Percentiles rank a stretch among this genome's conserved stretches.
Evolutionary conservation across 2,329 filamentous ascomycete species (phyloP).

Genomic region (Westerdykella aurantiaca): DNA sequence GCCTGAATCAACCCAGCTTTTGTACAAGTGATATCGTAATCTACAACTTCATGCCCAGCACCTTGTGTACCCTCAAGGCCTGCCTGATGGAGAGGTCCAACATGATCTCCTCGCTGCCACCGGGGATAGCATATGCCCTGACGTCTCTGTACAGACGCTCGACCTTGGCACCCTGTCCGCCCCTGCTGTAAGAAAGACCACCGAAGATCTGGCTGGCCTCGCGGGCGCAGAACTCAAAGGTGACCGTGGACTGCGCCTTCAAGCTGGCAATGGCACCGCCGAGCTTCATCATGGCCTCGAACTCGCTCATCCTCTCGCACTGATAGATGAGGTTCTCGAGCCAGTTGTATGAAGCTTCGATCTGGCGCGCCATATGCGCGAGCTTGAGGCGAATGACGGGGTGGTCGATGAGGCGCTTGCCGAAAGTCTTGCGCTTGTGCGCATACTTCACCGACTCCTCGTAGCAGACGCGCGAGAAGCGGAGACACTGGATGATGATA

Average conservation of each 20-base stretch:
- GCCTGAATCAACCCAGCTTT: no score
- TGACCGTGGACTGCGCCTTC: constrained; percentile 89
- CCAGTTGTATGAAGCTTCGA: constrained; percentile 96
- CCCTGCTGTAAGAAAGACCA: constrained; percentile 83
- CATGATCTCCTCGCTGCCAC: constrained; percentile 98
- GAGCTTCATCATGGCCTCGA: constrained; percentile 91
- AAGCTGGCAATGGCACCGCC: constrained; percentile 89
- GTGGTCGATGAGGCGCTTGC: constrained; percentile 93
- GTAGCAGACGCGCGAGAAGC: constrained; percentile 94
- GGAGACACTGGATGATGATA: constrained; percentile 94
- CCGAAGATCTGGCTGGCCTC: constrained; percentile 98
- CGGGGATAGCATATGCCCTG: constrained; percentile 87
- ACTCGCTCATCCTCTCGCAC: constrained; percentile 84
- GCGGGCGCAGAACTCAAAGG: constrained; percentile 95
- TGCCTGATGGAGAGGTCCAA: constrained; percentile 91
- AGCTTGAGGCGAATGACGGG: constrained; percentile 97
- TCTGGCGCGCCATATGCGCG: constrained; percentile 95
- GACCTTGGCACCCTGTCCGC: constrained; percentile 91
- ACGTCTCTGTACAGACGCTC: constrained; percentile 94
- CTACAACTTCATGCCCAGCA: constrained; percentile 92
- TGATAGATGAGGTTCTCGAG: constrained; percentile 93
- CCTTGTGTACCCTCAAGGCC: constrained; percentile 80
- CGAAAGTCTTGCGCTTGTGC: constrained; percentile 94
- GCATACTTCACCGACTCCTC: constrained; percentile 96
- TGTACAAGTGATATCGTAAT: no score